Evolutionary conservation across 2,329 filamentous ascomycete genomes (phyloP).

Genomic region (Aspergillus sp.): DNA sequence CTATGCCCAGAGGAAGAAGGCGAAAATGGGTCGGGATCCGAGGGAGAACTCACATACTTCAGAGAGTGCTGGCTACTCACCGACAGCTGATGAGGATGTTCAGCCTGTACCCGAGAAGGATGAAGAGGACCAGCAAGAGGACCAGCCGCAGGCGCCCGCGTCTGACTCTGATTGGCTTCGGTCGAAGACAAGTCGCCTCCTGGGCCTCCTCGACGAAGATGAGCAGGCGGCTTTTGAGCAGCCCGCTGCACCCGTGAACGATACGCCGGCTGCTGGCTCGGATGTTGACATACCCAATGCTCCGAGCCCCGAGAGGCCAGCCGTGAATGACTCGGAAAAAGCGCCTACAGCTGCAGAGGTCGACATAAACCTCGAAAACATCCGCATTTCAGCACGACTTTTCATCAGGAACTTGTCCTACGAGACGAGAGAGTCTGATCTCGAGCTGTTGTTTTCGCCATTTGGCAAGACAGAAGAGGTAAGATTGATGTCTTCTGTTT

Average conservation of each 20-base stretch:
- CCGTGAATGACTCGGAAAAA: conserved; percentile 8
- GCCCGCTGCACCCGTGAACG: conserved; percentile 22
- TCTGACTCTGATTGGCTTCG: conserved; percentile 91
- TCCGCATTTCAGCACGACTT: conserved; percentile 72
- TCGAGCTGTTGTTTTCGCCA: conserved; percentile 66
- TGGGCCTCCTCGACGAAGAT: conserved; percentile 78
- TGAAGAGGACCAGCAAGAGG: conserved; percentile 22
- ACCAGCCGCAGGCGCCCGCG: conserved; percentile 34
- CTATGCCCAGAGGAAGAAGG: conserved; percentile 42
- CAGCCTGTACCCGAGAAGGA: conserved; percentile 24
- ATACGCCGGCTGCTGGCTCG: conserved; percentile 12
- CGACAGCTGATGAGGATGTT: not conserved
- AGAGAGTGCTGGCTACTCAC: not conserved
- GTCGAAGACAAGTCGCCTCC: conserved; percentile 78
- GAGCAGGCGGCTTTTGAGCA: conserved; percentile 43
- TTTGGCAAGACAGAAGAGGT: conserved; percentile 87
- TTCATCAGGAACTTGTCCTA: conserved; percentile 91
- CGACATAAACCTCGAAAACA: conserved; percentile 57
- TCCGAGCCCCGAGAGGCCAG: conserved; percentile 16
- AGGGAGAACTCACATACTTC: conserved; percentile 51
- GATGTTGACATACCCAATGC: conserved; percentile 15
- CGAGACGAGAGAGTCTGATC: conserved; percentile 71
- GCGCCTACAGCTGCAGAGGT: conserved; percentile 22
- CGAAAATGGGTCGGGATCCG: conserved; percentile 55
- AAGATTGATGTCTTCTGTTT: conserved; percentile 53